Evolutionary conservation across 306 rosid genomes (phyloP).

Genomic region (Macrotyloma uniflorum): DNA sequence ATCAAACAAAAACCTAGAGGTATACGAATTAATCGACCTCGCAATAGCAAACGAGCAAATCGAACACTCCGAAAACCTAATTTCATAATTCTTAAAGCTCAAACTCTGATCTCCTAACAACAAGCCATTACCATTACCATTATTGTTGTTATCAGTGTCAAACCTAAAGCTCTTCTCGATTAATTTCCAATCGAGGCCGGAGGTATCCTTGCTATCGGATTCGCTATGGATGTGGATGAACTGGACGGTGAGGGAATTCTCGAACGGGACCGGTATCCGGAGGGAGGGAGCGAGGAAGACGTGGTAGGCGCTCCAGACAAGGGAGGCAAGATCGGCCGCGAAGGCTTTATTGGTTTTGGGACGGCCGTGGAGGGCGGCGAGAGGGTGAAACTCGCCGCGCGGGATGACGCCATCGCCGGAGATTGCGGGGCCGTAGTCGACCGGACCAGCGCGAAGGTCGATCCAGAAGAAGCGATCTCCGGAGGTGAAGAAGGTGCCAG

Average conservation of each 20-base stretch:
- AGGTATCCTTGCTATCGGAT: slow-evolving; percentile 25
- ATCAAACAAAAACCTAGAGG: slow-evolving; percentile 87
- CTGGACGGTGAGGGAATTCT: slow-evolving; percentile 69
- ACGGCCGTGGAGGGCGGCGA: slow-evolving; percentile 73
- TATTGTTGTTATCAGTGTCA: slow-evolving; percentile 39
- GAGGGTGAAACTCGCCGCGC: slow-evolving; percentile 84
- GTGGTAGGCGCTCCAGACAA: slow-evolving; percentile 83
- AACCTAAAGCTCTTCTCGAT: slow-evolving; percentile 68
- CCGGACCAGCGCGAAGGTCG: slow-evolving; percentile 90
- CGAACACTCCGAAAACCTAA: slow-evolving; percentile 55
- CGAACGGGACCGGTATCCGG: slow-evolving; percentile 77
- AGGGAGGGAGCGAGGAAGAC: slow-evolving; percentile 83
- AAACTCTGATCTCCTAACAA: slow-evolving; percentile 71
- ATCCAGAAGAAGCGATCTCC: slow-evolving; percentile 75
- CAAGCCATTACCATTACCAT: slow-evolving; percentile 36
- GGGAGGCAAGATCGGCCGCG: slow-evolving; percentile 73
- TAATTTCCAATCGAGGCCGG: slow-evolving; percentile 70
- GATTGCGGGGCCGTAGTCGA: slow-evolving; percentile 85
- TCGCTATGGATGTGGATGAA: slow-evolving; percentile 59
- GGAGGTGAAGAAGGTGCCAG: slow-evolving; percentile 81
- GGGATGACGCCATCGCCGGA: slow-evolving; percentile 92
- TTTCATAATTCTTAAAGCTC: slow-evolving; percentile 59
- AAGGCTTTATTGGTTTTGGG: slow-evolving; percentile 72
- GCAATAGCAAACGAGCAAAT: slow-evolving; percentile 80
- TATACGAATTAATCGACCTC: slow-evolving; percentile 71